phyloP scores from a whole-genome alignment of 1,139 yeast genomes.

The Taphrina flavorubra region DNA sequence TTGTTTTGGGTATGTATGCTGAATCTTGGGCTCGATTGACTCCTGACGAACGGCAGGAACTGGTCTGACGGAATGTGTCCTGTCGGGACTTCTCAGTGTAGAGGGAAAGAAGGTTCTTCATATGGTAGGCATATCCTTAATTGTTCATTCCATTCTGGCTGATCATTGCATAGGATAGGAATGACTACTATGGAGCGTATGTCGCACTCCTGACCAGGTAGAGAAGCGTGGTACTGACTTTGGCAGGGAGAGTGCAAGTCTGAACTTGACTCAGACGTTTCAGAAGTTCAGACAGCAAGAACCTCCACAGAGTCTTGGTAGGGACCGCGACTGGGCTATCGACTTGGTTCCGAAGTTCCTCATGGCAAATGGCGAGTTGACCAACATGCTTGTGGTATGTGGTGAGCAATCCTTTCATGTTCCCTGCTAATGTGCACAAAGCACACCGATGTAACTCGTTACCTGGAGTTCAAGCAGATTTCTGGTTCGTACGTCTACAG shows the following conservation, averaged over 20 bases:
- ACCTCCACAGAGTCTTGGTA: conserved; percentile 75
- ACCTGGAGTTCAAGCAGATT: conserved; percentile 93
- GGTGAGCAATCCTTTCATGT: neutral
- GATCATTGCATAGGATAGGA: conserved; percentile 63
- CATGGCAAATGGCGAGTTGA: conserved; percentile 97
- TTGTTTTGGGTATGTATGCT: conserved; percentile 65
- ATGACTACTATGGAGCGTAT: conserved; percentile 87
- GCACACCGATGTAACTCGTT: conserved; percentile 93
- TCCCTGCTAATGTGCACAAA: conserved; percentile 10
- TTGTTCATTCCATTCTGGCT: neutral
- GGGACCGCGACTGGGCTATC: conserved; percentile 97
- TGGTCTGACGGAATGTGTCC: conserved; percentile 96
- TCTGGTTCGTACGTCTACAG: conserved; percentile 94
- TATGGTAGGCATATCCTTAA: conserved; percentile 53
- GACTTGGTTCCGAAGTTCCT: conserved; percentile 95
- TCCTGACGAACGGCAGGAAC: conserved; percentile 52
- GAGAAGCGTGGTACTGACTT: conserved; percentile 1
- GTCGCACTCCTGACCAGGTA: conserved; percentile 36
- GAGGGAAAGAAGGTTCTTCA: conserved; percentile 97
- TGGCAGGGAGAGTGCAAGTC: conserved; percentile 64
- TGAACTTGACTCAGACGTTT: conserved; percentile 61
- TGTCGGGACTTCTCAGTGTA: conserved; percentile 90
- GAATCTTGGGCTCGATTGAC: neutral
- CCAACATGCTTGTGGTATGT: conserved; percentile 69
- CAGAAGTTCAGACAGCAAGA: conserved; percentile 58